A percentile compares a stretch with the other conserved stretches of the same genome.
Conservation (phyloP, 345 rosid genomes). For the Euclidium syriacum region DNA sequence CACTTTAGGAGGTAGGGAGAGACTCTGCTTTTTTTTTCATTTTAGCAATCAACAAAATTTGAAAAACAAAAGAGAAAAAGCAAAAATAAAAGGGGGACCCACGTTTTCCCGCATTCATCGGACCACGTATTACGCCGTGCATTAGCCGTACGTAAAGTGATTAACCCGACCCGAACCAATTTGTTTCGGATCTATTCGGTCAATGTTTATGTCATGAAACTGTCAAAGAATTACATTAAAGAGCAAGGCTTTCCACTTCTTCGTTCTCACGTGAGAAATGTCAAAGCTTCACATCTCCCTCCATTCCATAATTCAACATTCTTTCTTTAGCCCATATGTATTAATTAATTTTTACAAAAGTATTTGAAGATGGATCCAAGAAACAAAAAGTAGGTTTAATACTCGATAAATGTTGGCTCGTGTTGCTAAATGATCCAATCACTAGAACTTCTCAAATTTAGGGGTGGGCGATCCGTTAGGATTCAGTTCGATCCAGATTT, state of each 20-base stretch:
- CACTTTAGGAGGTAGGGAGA: background rate
- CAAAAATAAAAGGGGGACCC: constrained; percentile 5
- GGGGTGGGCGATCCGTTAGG: too few relatives aligned
- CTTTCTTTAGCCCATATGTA: background rate
- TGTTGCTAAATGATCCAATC: too few relatives aligned
- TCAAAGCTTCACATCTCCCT: constrained; percentile 22
- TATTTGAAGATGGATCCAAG: constrained; percentile 8
- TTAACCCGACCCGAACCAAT: background rate
- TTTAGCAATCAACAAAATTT: background rate
- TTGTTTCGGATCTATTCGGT: background rate
- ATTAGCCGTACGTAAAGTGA: constrained; percentile 40
- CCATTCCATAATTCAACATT: constrained; percentile 2
- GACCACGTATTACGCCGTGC: constrained; percentile 49
- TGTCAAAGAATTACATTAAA: constrained; percentile 20
- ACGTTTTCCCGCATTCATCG: constrained; percentile 41
- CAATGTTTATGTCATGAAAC: constrained; percentile 18
- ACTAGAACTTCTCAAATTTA: too few relatives aligned
- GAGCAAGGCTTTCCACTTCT: background rate
- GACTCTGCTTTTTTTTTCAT: background rate
- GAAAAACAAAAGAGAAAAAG: background rate
- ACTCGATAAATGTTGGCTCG: too few relatives aligned
- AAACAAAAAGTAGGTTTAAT: background rate
- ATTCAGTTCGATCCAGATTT: too few relatives aligned
- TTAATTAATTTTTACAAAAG: background rate
- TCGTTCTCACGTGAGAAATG: constrained; percentile 23